phyloP scores from a whole-genome alignment of 441 rosid species.

The Biscutella laevigata region DNA sequence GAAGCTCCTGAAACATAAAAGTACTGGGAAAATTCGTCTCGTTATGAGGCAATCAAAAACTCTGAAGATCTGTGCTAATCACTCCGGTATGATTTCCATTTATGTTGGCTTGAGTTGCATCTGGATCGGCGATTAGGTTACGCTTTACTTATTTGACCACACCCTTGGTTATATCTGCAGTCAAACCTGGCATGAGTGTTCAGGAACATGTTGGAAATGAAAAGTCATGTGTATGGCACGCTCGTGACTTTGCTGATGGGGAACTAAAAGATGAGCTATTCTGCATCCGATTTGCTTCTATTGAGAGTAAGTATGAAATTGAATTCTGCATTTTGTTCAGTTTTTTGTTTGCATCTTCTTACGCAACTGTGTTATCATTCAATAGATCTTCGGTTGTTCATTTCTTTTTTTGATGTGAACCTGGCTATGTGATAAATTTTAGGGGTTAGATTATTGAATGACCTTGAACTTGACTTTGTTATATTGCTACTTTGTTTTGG shows the following conservation, averaged over 20 bases:
- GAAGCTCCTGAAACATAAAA: conserved; percentile 69
- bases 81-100: conserved; percentile 39
- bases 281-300: conserved; percentile 31
- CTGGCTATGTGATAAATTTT: background rate
- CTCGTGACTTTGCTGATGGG: conserved; percentile 60
- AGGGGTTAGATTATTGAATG: background rate
- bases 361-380: background rate
- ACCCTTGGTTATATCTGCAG: conserved; percentile 25
- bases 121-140: conserved; percentile 10
- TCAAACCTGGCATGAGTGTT: conserved; percentile 44
- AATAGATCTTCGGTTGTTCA: background rate
- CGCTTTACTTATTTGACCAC: background rate
- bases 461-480: background rate
- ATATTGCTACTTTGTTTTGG: background rate
- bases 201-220: conserved; percentile 66
- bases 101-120: background rate
- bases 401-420: background rate
- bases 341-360: background rate
- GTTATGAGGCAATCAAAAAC: conserved; percentile 91
- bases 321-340: background rate
- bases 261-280: conserved; percentile 41
- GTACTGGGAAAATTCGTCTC: conserved; percentile 59
- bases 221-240: conserved; percentile 65
- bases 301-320: conserved; percentile 26
- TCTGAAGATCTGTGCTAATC: conserved; percentile 94